Percentiles rank a stretch among this genome's conserved stretches.
Conservation (phyloP, 768 basidiomycete genomes). For the Trametes cingulata region DNA sequence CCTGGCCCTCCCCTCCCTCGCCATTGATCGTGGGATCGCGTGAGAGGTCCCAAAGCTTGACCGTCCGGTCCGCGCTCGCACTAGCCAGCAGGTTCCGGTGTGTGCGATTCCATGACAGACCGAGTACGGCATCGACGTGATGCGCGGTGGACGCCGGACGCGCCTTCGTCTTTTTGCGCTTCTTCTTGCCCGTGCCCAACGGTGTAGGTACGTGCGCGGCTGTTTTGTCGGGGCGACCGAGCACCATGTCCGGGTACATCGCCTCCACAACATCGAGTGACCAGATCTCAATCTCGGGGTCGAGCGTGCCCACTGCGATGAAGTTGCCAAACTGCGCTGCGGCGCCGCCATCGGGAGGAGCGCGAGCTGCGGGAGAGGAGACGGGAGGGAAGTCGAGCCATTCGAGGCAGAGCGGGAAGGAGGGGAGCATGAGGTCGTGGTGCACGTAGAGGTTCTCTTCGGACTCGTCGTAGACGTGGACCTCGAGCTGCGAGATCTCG, state of each 20-base stretch:
- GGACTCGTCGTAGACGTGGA: slow-evolving; percentile 93
- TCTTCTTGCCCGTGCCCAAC: slow-evolving; percentile 94
- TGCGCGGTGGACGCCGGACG: slow-evolving; percentile 61
- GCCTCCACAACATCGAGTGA: slow-evolving; percentile 91
- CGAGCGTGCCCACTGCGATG: slow-evolving; percentile 95
- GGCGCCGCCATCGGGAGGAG: slow-evolving; percentile 25
- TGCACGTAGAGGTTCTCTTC: slow-evolving; percentile 93
- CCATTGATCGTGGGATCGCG: slow-evolving; percentile 57
- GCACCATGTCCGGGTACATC: slow-evolving; percentile 89
- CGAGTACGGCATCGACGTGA: slow-evolving; percentile 94
- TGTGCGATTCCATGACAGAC: slow-evolving; percentile 86
- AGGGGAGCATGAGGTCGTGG: slow-evolving; percentile 97
- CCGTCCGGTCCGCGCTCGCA: slow-evolving; percentile 90
- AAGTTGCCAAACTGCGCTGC: slow-evolving; percentile 68
- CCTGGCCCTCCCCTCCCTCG: slow-evolving; percentile 45
- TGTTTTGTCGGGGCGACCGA: slow-evolving; percentile 86
- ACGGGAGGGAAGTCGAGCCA: slow-evolving; percentile 95
- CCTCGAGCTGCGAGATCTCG: slow-evolving; percentile 92
- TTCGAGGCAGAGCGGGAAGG: slow-evolving; percentile 97
- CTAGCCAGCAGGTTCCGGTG: slow-evolving; percentile 92
- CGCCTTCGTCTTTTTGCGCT: slow-evolving; percentile 82
- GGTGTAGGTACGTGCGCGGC: slow-evolving; percentile 77
- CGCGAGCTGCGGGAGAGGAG: slow-evolving; percentile 44
- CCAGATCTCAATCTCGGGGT: slow-evolving; percentile 99
- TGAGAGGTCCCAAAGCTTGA: slow-evolving; percentile 96